These are phyloP conservation scores for Leishmania aethiopica DNA, from an alignment of 208 protist genomes.

Conservation along the genomic window DNA sequence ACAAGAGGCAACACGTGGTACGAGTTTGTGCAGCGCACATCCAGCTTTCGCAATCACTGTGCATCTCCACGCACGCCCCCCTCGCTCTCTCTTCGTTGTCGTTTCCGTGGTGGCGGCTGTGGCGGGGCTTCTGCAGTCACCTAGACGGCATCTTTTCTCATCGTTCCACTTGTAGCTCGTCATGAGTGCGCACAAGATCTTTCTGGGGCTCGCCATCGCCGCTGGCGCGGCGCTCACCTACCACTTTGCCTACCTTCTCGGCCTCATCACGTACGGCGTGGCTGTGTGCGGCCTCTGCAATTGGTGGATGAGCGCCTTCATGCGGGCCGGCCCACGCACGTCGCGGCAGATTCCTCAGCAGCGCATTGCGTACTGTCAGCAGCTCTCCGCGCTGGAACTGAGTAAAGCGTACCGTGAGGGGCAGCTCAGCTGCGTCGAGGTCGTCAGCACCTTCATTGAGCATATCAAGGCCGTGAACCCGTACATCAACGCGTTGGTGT, in stretches of 20 bases:
- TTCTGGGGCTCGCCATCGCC: conserved; percentile 20
- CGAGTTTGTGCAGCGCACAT: no score
- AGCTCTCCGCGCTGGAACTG: conserved; percentile 79
- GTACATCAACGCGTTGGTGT: conserved; percentile 79
- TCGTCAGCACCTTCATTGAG: conserved; percentile 75
- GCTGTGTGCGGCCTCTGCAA: conserved; percentile 49
- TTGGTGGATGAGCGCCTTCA: conserved; percentile 46
- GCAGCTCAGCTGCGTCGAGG: conserved; percentile 57
- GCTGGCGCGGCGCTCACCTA: conserved; percentile 25
- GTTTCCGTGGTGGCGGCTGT: no score
- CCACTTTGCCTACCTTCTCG: conserved; percentile 31
- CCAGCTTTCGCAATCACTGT: no score
- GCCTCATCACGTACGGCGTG: conserved; percentile 40
- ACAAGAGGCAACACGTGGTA: no score
- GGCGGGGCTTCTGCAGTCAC: neutral
- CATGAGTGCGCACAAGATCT: conserved; percentile 18
- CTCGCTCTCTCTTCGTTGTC: neutral
- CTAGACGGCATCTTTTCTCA: neutral
- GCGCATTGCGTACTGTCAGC: conserved; percentile 72
- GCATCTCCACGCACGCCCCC: neutral
- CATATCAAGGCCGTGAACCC: conserved; percentile 85
- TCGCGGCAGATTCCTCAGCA: conserved; percentile 70
- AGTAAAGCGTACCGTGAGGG: conserved; percentile 65
- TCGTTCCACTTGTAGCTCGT: neutral
- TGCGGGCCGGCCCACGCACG: conserved; percentile 56